Conservation (phyloP, 2,329 filamentous ascomycete genomes). For the Penicillium olsonii region DNA sequence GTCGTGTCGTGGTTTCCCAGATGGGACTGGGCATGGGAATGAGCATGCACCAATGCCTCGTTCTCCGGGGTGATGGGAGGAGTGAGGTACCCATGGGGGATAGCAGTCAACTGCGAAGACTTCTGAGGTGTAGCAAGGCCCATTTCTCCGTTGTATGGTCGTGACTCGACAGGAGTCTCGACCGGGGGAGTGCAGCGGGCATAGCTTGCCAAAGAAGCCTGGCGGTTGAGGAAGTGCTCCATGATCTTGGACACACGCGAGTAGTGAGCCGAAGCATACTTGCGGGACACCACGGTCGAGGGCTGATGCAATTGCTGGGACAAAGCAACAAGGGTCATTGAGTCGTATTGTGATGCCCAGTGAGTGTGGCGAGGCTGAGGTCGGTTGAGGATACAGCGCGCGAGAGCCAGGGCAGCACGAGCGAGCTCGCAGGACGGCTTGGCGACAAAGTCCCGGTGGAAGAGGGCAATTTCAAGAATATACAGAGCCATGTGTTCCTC, state of each 20-base stretch:
- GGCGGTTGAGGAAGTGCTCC: conserved; percentile 66
- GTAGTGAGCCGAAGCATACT: conserved; percentile 67
- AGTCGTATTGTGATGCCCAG: conserved; percentile 64
- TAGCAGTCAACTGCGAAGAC: conserved; percentile 33
- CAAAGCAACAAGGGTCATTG: conserved; percentile 58
- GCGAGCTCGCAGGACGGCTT: conserved; percentile 90
- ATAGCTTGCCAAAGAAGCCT: conserved; percentile 57
- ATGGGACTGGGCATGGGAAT: conserved; percentile 27
- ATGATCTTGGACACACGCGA: conserved; percentile 65
- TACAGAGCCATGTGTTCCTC: conserved; percentile 94
- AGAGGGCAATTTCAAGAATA: conserved; percentile 90
- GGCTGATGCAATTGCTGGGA: conserved; percentile 68
- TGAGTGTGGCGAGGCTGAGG: conserved; percentile 73
- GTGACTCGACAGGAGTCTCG: conserved; percentile 39
- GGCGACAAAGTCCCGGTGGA: conserved; percentile 95
- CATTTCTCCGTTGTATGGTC: conserved; percentile 43
- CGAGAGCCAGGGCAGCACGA: conserved; percentile 79
- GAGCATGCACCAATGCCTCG: conserved; percentile 41
- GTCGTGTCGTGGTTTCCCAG: conserved; percentile 35
- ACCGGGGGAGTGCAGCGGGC: conserved; percentile 44
- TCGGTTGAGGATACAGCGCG: conserved; percentile 80
- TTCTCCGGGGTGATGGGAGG: conserved; percentile 51
- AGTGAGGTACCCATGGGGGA: conserved; percentile 49
- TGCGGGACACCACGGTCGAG: conserved; percentile 66
- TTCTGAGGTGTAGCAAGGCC: conserved; percentile 48